Conservation (phyloP, 805 yeast species). For the Suhomyces xylopsoci region DNA sequence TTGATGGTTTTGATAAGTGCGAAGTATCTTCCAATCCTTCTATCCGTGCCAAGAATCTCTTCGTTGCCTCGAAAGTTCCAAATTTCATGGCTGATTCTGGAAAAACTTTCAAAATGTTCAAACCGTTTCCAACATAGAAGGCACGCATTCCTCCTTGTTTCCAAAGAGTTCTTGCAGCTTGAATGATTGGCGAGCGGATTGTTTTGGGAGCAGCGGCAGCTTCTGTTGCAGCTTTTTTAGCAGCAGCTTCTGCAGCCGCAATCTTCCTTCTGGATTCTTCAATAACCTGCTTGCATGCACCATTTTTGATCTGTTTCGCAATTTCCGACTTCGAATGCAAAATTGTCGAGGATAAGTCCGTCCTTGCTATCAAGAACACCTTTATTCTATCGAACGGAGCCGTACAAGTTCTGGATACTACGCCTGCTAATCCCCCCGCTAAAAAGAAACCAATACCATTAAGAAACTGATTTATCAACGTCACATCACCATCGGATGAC, state of each 20-base stretch:
- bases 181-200: conserved; percentile 69
- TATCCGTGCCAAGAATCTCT: conserved; percentile 63
- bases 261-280: conserved; percentile 33
- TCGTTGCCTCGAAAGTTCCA: conserved; percentile 90
- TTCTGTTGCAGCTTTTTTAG: conserved; percentile 26
- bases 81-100: conserved; percentile 98
- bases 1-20: conserved; percentile 69
- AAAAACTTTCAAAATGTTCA: conserved; percentile 88
- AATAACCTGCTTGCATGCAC: conserved; percentile 32
- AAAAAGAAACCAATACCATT: conserved; percentile 87
- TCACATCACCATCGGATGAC: conserved; percentile 90
- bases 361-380: conserved; percentile 88
- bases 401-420: conserved; percentile 90
- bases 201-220: conserved; percentile 38
- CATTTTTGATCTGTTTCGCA: conserved; percentile 32
- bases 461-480: conserved; percentile 71
- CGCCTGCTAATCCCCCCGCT: conserved; percentile 96
- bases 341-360: conserved; percentile 71
- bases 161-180: conserved; percentile 80
- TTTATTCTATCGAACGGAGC: conserved; percentile 96
- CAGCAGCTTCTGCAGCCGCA: conserved; percentile 24
- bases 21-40: conserved; percentile 75
- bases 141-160: conserved; percentile 84
- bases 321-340: conserved; percentile 53
- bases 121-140: conserved; percentile 93